Conservation (phyloP, 169 alveolate species). For the Babesia ovata region DNA sequence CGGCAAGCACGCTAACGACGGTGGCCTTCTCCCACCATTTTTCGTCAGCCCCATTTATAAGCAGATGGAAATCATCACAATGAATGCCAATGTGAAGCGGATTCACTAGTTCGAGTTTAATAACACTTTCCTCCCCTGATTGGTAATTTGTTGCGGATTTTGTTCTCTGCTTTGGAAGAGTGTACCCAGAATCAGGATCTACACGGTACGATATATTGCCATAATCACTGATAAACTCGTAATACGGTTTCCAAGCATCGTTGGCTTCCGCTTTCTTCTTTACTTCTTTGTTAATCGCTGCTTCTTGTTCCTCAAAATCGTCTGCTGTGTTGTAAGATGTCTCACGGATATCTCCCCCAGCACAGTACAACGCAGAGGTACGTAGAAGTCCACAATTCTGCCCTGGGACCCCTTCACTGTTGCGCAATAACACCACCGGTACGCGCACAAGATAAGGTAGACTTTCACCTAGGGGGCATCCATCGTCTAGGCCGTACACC, state of each 20-base stretch:
- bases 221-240: conserved; percentile 28
- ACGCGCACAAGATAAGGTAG: conserved; percentile 57
- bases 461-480: conserved; percentile 8
- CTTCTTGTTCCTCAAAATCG: conserved; percentile 24
- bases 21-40: conserved; percentile 41
- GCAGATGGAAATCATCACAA: conserved; percentile 54
- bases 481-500: background rate
- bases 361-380: background rate
- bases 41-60: conserved; percentile 11
- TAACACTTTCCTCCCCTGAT: background rate
- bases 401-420: conserved; percentile 55
- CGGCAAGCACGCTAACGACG: conserved; percentile 1
- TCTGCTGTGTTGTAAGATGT: conserved; percentile 17
- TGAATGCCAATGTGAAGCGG: conserved; percentile 55
- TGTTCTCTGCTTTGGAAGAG: conserved; percentile 16
- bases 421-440: conserved; percentile 48
- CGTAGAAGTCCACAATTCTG: conserved; percentile 24
- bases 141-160: conserved; percentile 1
- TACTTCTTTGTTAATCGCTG: conserved; percentile 9
- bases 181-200: conserved; percentile 21
- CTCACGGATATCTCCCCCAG: background rate
- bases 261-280: conserved; percentile 14
- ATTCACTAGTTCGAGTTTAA: conserved; percentile 37
- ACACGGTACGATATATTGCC: conserved; percentile 36
- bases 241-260: conserved; percentile 19